Evolutionary conservation across 2,329 filamentous ascomycete species (phyloP).

Genomic region (Fusarium mangiferae): DNA sequence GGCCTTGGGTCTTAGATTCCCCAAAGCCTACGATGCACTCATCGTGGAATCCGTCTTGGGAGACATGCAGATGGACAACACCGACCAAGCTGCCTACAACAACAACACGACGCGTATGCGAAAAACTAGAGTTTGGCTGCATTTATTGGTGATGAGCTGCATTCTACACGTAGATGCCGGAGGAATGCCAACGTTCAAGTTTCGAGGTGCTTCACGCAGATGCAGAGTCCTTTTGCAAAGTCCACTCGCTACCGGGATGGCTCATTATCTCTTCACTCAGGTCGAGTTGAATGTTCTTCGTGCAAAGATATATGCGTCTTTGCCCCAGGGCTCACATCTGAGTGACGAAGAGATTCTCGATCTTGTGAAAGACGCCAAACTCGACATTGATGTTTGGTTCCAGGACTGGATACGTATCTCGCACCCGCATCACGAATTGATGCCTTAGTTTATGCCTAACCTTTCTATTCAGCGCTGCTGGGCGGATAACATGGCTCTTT

Average conservation of each 20-base stretch:
- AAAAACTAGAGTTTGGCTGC: slow-evolving; percentile 13
- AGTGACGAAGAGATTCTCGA: slow-evolving; percentile 10
- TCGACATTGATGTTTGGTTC: slow-evolving; percentile 17
- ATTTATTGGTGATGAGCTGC: slow-evolving; percentile 4
- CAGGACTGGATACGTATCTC: slow-evolving; percentile 21
- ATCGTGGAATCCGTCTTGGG: background rate
- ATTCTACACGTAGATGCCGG: slow-evolving; percentile 16
- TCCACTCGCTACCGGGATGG: slow-evolving; percentile 6
- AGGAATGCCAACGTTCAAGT: slow-evolving; percentile 11
- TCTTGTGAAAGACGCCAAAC: slow-evolving; percentile 11
- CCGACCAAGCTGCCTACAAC: background rate
- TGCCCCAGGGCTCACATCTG: background rate
- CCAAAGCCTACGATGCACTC: slow-evolving; percentile 6
- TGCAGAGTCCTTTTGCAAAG: slow-evolving; percentile 7
- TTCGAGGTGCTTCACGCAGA: slow-evolving; percentile 6
- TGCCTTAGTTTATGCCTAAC: slow-evolving; percentile 19
- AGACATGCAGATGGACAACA: background rate
- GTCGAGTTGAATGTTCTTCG: slow-evolving; percentile 16
- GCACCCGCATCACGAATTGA: background rate
- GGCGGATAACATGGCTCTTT: slow-evolving; percentile 23
- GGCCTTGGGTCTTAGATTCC: slow-evolving; percentile 12
- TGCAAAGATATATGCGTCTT: slow-evolving; percentile 12
- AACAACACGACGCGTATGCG: background rate
- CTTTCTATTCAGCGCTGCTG: slow-evolving; percentile 7
- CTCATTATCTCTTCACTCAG: slow-evolving; percentile 17